phyloP scores from a whole-genome alignment of 495 filamentous ascomycete species.

The Penicillium dipodomyicola region DNA sequence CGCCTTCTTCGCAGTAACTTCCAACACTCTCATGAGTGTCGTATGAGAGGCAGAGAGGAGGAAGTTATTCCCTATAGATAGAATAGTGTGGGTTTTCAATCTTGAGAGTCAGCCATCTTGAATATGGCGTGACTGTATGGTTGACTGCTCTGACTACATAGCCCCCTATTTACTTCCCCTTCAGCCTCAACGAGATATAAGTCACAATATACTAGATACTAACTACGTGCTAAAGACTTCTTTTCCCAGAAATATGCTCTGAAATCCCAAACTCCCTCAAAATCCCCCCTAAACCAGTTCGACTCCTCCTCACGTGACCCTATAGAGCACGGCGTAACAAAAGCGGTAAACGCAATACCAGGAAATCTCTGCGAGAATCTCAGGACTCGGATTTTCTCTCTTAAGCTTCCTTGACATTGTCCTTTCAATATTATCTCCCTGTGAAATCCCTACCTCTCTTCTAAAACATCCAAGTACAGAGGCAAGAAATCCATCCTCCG shows the following conservation, averaged over 20 bases:
- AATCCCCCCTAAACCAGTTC: not conserved
- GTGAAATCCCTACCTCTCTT: not conserved
- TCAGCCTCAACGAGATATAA: not conserved
- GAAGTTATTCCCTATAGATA: not conserved
- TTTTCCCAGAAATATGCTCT: not conserved
- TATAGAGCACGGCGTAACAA: constrained; percentile 16
- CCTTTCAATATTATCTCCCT: not conserved
- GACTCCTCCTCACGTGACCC: constrained; percentile 16
- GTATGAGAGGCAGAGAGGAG: not conserved
- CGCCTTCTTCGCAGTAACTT: not conserved
- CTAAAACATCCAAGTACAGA: not conserved
- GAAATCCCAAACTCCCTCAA: not conserved
- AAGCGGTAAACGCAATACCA: constrained; percentile 20
- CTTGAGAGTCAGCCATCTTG: not conserved
- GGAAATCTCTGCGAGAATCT: constrained; percentile 22
- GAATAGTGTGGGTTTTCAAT: not conserved
- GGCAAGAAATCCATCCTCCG: constrained; percentile 9
- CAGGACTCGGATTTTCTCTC: not conserved
- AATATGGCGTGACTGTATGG: not conserved
- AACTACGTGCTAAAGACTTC: not conserved
- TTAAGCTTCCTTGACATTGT: not conserved
- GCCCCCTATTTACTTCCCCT: not conserved
- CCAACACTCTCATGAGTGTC: too few relatives aligned
- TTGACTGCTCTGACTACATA: not conserved
- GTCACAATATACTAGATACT: not conserved